Evolutionary conservation across 1,284 basidiomycete genomes (phyloP), one percentile per base, ranked within the genome.

Genomic region (Mrakiaceae sp.): DNA sequence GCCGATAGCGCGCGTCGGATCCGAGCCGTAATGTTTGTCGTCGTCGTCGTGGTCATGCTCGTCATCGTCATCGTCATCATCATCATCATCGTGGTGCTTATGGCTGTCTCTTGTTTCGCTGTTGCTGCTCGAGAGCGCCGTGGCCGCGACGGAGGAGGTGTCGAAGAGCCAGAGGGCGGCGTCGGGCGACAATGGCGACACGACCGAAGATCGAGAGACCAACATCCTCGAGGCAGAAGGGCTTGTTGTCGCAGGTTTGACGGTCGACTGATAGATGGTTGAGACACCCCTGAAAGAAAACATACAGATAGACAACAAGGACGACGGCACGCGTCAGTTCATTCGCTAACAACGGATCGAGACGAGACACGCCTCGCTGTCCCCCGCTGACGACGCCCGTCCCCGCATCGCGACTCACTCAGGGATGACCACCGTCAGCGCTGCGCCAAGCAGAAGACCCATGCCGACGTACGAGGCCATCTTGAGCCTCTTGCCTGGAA

Each of bases 391-490:
- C 27, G 27, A 27, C 27, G 27, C 27, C 27, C 27, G 27, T 27
- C 27, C 27, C 27, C 27, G 27, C 27, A 27, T 27, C 27, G 27
- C 9, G n/a, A 71, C 86, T 72, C 74, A 90, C 89, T 96, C 92
- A 27, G 92, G 92, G 64, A 96, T 87, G 71, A 96, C 90, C 43
- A 96, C 84, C 9, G 90, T 89, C 69, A 96, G 77, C 0, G 90
- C 90, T 5, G 91, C 87, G 11, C 92, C 92, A 40, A 95, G 81
- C 40, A 96, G 80, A 16, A 96, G 77, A n/a, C 92, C 92, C 44
- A 87, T 87, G 27, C 89, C 87, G 40, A 91, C 74, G 50, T 83
- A 82, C 8, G 85, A 84, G 50, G 91, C 76, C 46, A 81, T 78
- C 51, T 84, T 82, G 63, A 88, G 74, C 74, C 67, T 73, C 75